These are phyloP conservation scores for Salix caprea DNA, from an alignment of 345 rosid genomes.

Conservation along the genomic window DNA sequence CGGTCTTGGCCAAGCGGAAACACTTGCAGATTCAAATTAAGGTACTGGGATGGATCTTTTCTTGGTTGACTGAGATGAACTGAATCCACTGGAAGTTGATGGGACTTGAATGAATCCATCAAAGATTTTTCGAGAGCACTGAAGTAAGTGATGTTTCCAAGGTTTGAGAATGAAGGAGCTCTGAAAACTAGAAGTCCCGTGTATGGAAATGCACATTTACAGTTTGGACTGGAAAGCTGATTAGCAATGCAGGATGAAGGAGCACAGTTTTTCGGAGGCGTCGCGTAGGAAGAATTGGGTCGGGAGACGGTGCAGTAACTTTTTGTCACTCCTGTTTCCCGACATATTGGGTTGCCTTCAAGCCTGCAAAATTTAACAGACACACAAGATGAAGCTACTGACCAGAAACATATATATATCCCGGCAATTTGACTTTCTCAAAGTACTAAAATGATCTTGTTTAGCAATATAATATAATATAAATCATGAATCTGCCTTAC, in stretches of 20 bases:
- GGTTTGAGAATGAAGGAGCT: slow-evolving; percentile 62
- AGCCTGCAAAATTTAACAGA: slow-evolving; percentile 47
- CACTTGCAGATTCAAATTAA: slow-evolving; percentile 39
- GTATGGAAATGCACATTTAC: slow-evolving; percentile 62
- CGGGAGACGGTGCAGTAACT: slow-evolving; percentile 39
- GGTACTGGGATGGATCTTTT: slow-evolving; percentile 38
- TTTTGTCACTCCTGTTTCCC: slow-evolving; percentile 25
- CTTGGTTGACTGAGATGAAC: slow-evolving; percentile 51
- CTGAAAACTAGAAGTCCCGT: slow-evolving; percentile 59
- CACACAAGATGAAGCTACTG: neutral
- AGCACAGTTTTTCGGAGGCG: slow-evolving; percentile 45
- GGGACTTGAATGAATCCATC: slow-evolving; percentile 17
- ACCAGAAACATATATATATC: neutral
- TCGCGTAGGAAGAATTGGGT: slow-evolving; percentile 30
- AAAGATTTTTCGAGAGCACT: slow-evolving; percentile 30
- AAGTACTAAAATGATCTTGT: neutral
- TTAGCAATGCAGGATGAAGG: slow-evolving; percentile 28
- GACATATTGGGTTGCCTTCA: slow-evolving; percentile 55
- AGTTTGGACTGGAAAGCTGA: slow-evolving; percentile 51
- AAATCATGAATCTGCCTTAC: slow-evolving; percentile 35
- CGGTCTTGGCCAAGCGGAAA: slow-evolving; percentile 48
- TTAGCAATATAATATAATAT: neutral
- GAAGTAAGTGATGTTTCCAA: slow-evolving; percentile 36
- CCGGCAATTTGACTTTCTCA: neutral
- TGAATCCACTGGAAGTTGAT: slow-evolving; percentile 58